These are phyloP conservation scores for Amanita jacksonii DNA, from an alignment of 768 basidiomycete genomes.

Conservation along the genomic window DNA sequence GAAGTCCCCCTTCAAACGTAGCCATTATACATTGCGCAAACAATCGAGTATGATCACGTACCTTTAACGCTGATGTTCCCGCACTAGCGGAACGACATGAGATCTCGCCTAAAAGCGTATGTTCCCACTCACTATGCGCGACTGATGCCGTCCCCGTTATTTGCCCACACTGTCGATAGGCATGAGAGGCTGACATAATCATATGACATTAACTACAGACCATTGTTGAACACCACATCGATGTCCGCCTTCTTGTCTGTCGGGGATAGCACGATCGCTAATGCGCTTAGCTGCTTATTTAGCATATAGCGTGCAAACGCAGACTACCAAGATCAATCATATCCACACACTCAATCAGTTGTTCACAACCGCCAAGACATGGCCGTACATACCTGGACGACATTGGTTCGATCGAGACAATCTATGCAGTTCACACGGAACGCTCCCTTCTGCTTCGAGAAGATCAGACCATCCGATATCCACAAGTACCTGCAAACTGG, in stretches of 20 bases:
- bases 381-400: conserved; percentile 58
- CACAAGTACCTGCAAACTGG: conserved; percentile 57
- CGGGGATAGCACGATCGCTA: conserved; percentile 53
- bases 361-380: not conserved
- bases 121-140: conserved; percentile 60
- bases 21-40: too few relatives aligned
- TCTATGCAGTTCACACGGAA: conserved; percentile 95
- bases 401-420: conserved; percentile 91
- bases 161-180: conserved; percentile 74
- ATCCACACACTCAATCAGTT: not conserved
- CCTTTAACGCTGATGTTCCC: conserved; percentile 94
- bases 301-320: conserved; percentile 85
- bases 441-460: conserved; percentile 78
- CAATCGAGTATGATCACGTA: too few relatives aligned
- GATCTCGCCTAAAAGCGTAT: not conserved
- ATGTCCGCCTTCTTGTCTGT: conserved; percentile 46
- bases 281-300: conserved; percentile 60
- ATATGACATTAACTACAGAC: conserved; percentile 25
- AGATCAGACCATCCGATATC: conserved; percentile 57
- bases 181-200: not conserved
- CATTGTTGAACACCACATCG: conserved; percentile 73
- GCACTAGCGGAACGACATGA: conserved; percentile 41
- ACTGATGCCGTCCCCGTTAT: conserved; percentile 94
- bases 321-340: conserved; percentile 42
- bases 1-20: conserved; percentile 64